Base-by-base conservation (phyloP, 2,329 filamentous ascomycete genomes). In the Aspergillus sp. region DNA sequence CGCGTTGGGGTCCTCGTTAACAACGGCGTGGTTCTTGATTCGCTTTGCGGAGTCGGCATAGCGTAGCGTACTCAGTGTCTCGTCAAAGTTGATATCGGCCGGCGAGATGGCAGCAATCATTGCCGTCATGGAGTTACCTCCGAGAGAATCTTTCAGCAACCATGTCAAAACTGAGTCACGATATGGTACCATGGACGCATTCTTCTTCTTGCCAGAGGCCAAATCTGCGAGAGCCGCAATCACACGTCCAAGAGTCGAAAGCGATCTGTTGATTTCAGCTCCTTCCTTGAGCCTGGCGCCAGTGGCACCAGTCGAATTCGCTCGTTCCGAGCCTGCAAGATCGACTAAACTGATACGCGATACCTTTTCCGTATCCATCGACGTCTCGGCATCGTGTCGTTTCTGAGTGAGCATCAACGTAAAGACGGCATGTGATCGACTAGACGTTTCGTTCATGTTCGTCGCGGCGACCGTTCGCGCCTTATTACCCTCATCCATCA, bases 401-500 rank as follows among this genome's bases (percentile, higher is more conserved):
- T 97, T 98, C 77, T 99, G 95, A 0, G 93, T 97, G 51, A 99
- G 83, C 72, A 94, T 98, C 57, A 99, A 83, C 22, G 96, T 99
- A 76, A 99, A 99, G 55, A 99, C 96, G 46, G 95, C 95, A 78
- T 99, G 95, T 75, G 94, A 98, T 83, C 95, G 90, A 85, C 93
- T 97, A 63, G 93, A 97, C 0, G 96, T 99, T 79, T 98, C 95
- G 83, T 99, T 99, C 95, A 99, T 99, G 85, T 98, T 99, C 45
- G 95, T 99, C 7, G 95, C 95, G 3, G 95, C 95, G 45, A 99
- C 95, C 0, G 95, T 99, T 83, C 95, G 87, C 38, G 95, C 95
- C 80, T 99, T 99, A 83, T 99, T 99, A 72, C 95, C 95, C 79
- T 98, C 94, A 74, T 99, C 95, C 95, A 99, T 99, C 71, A 99